Conservation (phyloP, 148 eudicot species). For the Chenopodium quinoa region DNA sequence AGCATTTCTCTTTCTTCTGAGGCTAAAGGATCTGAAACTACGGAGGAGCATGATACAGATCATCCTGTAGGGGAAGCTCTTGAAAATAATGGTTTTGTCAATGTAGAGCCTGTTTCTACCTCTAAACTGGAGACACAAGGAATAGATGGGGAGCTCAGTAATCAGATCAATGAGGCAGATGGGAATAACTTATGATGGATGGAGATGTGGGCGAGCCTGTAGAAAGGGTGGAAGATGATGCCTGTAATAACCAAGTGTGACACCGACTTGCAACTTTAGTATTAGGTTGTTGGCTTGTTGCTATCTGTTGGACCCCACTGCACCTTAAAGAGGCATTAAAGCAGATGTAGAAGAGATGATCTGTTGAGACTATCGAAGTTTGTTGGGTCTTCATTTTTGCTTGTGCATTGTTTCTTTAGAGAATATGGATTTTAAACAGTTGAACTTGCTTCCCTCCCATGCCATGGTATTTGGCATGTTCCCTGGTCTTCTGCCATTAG, state of each 20-base stretch:
- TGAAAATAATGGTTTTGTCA: slow-evolving; percentile 14
- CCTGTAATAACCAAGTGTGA: slow-evolving; percentile 21
- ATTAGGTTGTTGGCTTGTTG: background rate
- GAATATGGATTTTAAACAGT: background rate
- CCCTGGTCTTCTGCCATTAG: background rate
- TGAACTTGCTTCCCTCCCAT: background rate
- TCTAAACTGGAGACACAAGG: slow-evolving; percentile 9
- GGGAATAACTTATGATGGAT: slow-evolving; percentile 2
- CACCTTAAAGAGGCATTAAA: background rate
- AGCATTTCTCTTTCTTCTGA: slow-evolving; percentile 2
- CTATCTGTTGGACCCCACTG: background rate
- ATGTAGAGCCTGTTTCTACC: slow-evolving; percentile 12
- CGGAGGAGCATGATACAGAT: slow-evolving; percentile 14
- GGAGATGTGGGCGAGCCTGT: slow-evolving; percentile 10
- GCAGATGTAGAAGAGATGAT: background rate
- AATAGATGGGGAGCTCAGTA: background rate
- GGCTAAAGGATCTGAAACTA: slow-evolving; percentile 6
- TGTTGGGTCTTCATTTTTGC: background rate
- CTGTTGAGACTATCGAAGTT: background rate
- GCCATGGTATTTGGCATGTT: background rate
- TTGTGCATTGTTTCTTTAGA: background rate
- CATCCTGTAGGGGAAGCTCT: slow-evolving; percentile 1
- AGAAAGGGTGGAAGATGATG: background rate
- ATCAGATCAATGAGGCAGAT: background rate
- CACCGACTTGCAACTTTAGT: background rate